Conservation (phyloP, 1,139 yeast species). For the Zygoascus hellenicus region DNA sequence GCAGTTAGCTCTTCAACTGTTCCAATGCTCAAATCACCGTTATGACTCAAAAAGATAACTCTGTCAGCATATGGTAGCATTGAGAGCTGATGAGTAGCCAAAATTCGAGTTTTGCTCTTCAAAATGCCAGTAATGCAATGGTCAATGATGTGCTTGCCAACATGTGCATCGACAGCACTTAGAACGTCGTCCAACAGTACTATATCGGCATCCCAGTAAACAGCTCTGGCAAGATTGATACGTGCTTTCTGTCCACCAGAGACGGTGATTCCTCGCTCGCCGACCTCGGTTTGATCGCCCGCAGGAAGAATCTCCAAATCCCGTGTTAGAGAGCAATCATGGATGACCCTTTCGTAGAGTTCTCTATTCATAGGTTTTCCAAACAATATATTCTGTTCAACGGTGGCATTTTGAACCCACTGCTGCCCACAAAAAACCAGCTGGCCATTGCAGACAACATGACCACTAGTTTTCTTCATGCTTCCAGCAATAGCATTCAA, state of each 20-base stretch:
- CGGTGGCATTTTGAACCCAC: constrained; percentile 84
- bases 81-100: constrained; percentile 82
- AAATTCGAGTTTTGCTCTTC: constrained; percentile 56
- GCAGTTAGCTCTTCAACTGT: constrained; percentile 46
- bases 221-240: constrained; percentile 77
- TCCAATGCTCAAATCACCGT: constrained; percentile 47
- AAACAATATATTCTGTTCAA: constrained; percentile 67
- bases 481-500: constrained; percentile 57
- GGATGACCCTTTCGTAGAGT: constrained; percentile 51
- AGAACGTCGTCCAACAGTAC: constrained; percentile 78
- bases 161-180: constrained; percentile 89
- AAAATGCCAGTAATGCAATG: constrained; percentile 59
- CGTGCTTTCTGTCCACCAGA: constrained; percentile 95
- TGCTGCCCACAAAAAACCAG: constrained; percentile 50
- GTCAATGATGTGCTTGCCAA: constrained; percentile 75
- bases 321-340: constrained; percentile 59
- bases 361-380: constrained; percentile 54
- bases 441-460: constrained; percentile 37
- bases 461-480: constrained; percentile 49
- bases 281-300: constrained; percentile 82
- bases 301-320: constrained; percentile 71
- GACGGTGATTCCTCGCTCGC: constrained; percentile 85
- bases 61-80: constrained; percentile 64
- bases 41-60: constrained; percentile 61
- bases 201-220: constrained; percentile 62